Evolutionary conservation across 176 grass and related monocot species (phyloP), one percentile per base, ranked within the genome.

Genomic region (Areca catechu): DNA sequence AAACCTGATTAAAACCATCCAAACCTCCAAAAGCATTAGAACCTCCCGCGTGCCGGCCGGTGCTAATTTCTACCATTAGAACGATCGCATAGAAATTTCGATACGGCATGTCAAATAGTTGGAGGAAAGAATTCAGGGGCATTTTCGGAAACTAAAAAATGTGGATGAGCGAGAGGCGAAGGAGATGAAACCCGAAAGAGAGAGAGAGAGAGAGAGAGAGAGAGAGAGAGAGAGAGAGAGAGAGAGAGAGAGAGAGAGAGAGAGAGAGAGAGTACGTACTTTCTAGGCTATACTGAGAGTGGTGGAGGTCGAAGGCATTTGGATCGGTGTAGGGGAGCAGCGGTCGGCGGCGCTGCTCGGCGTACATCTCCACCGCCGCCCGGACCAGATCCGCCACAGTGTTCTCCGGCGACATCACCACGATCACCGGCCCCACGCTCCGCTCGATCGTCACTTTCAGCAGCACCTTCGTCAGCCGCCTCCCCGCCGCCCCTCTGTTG

Each of bases 241-340:
- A 29, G 27, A 28, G 27, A 28, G 27, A 6, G 5, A 6, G 5
- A 29, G 10, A 29, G 27, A 29, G 27, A 29, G 27, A 28, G 27
- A 28, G 27, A 6, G 5, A 6, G 5, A 29, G 10, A 10, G 7
- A 43, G 1, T 43, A 12, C 50, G 19, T 57, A 70, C 67, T 48
- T 37, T 70, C 53, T 30, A 70, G 53, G 30, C 54, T 70, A 43
- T 57, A 57, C 20, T 70, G 67, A 17, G 67, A 70, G 37, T 56
- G 58, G 20, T 70, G 67, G 67, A 70, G 67, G 10, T 49, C 54
- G 54, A 57, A 70, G 14, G 53, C 34, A 10, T 43, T 48, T 20
- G 67, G 67, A 56, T 70, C 67, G 15, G 67, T 6, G 15, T 28
- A 24, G 10, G 54, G 30, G 3, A 70, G 28, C 19, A 54, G 30